Percentiles rank a stretch among this genome's conserved stretches.
These are phyloP conservation scores for Actinidia arguta DNA, from an alignment of 179 eudicot species.

Conservation along the genomic window DNA sequence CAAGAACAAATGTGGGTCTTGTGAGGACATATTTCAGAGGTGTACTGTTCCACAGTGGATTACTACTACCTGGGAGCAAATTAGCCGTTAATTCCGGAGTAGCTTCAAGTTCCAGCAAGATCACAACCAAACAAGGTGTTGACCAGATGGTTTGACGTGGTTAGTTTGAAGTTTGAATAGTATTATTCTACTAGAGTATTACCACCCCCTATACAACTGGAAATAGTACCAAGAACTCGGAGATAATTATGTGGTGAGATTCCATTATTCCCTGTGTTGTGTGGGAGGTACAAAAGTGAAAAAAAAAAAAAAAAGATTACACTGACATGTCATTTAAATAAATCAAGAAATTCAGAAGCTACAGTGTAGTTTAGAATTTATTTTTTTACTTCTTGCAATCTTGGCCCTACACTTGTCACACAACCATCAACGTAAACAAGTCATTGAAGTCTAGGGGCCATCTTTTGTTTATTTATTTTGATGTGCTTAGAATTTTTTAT, in stretches of 20 bases:
- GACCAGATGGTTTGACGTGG: constrained; percentile 42
- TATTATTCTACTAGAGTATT: neutral
- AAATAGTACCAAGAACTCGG: constrained; percentile 33
- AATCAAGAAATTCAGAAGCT: neutral
- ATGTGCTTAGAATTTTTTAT: too few relatives aligned
- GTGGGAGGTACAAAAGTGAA: constrained; percentile 23
- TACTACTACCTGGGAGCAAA: neutral
- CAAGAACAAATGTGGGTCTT: too few relatives aligned
- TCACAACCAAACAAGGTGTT: constrained; percentile 32
- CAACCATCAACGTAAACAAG: neutral
- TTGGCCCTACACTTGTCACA: constrained; percentile 15
- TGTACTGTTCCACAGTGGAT: constrained; percentile 16
- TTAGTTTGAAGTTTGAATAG: neutral
- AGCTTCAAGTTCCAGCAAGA: constrained; percentile 38
- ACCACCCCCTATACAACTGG: constrained; percentile 43
- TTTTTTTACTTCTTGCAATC: neutral
- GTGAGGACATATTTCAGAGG: neutral
- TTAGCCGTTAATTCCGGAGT: constrained; percentile 34
- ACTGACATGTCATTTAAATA: constrained; percentile 33
- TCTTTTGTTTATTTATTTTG: neutral
- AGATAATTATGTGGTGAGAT: constrained; percentile 40
- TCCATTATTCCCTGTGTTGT: constrained; percentile 45
- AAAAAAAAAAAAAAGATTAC: constrained; percentile 39
- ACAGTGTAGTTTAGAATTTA: neutral
- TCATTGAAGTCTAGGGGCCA: neutral